A percentile compares a stretch with the other conserved stretches of the same genome.
Conservation (phyloP, 305 asterid species). For the Fraxinus sp. region DNA sequence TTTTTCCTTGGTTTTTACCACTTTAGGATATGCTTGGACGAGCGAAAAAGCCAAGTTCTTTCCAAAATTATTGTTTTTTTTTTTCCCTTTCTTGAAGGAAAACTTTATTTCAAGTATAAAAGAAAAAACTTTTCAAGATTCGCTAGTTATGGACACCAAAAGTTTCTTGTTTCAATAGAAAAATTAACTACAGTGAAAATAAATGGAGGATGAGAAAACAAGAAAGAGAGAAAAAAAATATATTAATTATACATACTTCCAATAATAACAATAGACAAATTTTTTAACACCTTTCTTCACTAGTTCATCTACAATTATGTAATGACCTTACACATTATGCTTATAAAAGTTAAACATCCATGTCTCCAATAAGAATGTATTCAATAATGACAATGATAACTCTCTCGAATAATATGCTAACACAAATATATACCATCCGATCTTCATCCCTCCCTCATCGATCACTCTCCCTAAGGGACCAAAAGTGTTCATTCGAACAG, state of each 20-base stretch:
- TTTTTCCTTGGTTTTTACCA: background rate
- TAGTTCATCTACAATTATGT: too few species aligned
- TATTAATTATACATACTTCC: too few species aligned
- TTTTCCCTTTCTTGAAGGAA: slow-evolving; percentile 15
- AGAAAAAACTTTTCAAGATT: slow-evolving; percentile 17
- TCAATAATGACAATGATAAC: background rate
- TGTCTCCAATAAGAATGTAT: background rate
- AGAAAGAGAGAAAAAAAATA: too few species aligned
- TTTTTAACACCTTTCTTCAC: background rate
- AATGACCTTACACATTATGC: background rate
- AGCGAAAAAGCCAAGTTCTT: slow-evolving; percentile 16
- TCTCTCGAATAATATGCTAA: background rate
- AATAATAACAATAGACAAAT: too few species aligned
- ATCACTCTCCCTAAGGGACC: slow-evolving; percentile 27
- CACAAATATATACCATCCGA: background rate
- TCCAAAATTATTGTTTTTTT: slow-evolving; percentile 23
- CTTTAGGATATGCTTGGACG: slow-evolving; percentile 9
- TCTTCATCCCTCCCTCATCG: background rate
- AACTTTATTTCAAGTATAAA: background rate
- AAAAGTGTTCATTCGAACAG: slow-evolving; percentile 46
- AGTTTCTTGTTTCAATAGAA: background rate
- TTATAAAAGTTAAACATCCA: background rate
- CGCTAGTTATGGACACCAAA: slow-evolving; percentile 22
- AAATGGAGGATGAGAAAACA: background rate
- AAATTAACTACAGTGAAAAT: background rate